Base-by-base conservation (phyloP, 2,329 filamentous ascomycete species). In the Piedraia hortae region DNA sequence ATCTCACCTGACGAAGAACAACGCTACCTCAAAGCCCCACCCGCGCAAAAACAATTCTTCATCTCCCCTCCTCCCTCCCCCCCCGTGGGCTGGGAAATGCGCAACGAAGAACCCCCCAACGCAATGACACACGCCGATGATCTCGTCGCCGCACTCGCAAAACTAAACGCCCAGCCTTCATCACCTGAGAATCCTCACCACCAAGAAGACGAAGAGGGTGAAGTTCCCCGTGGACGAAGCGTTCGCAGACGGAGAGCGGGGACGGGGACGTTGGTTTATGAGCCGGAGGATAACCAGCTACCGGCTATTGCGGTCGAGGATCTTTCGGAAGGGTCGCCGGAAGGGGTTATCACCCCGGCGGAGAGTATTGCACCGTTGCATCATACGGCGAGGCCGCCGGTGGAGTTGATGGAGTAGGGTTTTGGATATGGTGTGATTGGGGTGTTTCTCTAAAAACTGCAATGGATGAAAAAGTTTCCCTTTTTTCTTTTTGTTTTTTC, bases 271-370 rank as follows among this genome's bases (percentile, higher is more conserved):
- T 47, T 67, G 19, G 60, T 69, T 21, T 69, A 62, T 36, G 49
- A 67, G 29, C 63, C 63, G 0, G 53, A 60, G 24, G 56, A 64
- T 19, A 60, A 68, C 31, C 62, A 62, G 2, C 47, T 69, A 17
- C 63, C 63, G 2, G 60, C 59, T 2, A 65, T 69, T 16, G 57
- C 61, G 35, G 60, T 69, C 2, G 61, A 65, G 38, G 62, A 68
- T 39, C 62, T 56, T 7, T 60, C 48, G 2, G 42, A 45, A n/a
- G 33, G 53, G 26, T 51, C 47, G 16, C 56, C 59, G 14, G 44
- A 51, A 26, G 54, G 56, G 22, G 43, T 38, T 22, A 44, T 51
- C 26, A 54, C 56, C 21, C 42, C 38, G 23, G 35, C 41, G 6
- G 38, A 46, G 31, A 14, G 5, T 11, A 14, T 9, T 13, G 51